Conservation (phyloP, 2,329 filamentous ascomycete species). For the Pseudogymnoascus sp. region DNA sequence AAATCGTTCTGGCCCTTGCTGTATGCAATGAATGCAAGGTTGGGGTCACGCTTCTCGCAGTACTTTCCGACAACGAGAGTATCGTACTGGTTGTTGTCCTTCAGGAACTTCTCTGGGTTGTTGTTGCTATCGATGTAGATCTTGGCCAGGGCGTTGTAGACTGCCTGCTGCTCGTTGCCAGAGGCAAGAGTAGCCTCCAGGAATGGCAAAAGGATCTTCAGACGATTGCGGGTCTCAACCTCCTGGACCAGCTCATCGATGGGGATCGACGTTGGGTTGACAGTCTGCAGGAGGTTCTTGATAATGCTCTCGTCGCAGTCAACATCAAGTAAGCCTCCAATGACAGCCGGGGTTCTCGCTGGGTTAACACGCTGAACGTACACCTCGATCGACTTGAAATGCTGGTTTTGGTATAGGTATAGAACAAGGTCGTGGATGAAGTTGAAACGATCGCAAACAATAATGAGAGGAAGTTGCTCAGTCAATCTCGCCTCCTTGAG, state of each 20-base stretch:
- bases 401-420: slow-evolving; percentile 97
- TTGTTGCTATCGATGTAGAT: slow-evolving; percentile 99
- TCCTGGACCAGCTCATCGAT: slow-evolving; percentile 91
- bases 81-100: slow-evolving; percentile 96
- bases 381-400: slow-evolving; percentile 97
- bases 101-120: slow-evolving; percentile 93
- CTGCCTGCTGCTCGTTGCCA: slow-evolving; percentile 91
- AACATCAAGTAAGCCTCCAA: slow-evolving; percentile 89
- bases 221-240: slow-evolving; percentile 90
- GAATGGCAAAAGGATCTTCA: slow-evolving; percentile 94
- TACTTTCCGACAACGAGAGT: slow-evolving; percentile 91
- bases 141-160: slow-evolving; percentile 96
- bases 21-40: slow-evolving; percentile 90
- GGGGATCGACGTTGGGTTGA: slow-evolving; percentile 77
- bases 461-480: slow-evolving; percentile 93
- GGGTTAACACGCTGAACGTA: slow-evolving; percentile 98
- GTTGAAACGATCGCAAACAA: slow-evolving; percentile 98
- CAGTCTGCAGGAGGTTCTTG: slow-evolving; percentile 79
- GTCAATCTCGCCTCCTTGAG: slow-evolving; percentile 89
- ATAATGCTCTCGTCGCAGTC: slow-evolving; percentile 97
- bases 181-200: slow-evolving; percentile 82
- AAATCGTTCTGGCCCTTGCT: slow-evolving; percentile 95
- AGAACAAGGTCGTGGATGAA: slow-evolving; percentile 95
- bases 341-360: slow-evolving; percentile 78
- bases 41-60: slow-evolving; percentile 97